These are phyloP conservation scores for Colletotrichum siamense DNA, from an alignment of 2,329 filamentous ascomycete genomes.

Conservation along the genomic window DNA sequence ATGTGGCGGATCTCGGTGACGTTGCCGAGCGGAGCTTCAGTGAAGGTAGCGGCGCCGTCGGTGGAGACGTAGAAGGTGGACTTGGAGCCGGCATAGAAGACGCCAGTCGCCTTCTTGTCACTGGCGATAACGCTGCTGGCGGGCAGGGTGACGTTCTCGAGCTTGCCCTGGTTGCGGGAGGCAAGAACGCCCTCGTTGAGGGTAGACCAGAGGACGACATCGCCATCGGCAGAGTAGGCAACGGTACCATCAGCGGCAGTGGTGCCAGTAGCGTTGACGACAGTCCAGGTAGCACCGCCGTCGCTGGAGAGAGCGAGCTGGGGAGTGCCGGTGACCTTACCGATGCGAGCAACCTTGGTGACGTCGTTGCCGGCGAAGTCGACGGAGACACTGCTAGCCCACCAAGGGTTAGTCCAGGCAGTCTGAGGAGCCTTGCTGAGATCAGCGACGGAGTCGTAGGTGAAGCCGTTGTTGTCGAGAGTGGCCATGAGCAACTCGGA, in stretches of 20 bases:
- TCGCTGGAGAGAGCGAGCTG: slow-evolving; percentile 55
- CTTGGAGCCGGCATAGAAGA: slow-evolving; percentile 57
- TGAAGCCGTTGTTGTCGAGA: slow-evolving; percentile 58
- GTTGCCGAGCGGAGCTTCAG: slow-evolving; percentile 37
- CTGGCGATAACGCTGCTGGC: slow-evolving; percentile 54
- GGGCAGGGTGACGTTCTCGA: slow-evolving; percentile 50
- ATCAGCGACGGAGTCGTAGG: slow-evolving; percentile 40
- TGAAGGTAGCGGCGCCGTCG: slow-evolving; percentile 52
- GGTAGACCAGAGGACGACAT: slow-evolving; percentile 55
- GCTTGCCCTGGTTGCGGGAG: slow-evolving; percentile 45
- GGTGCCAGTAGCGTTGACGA: slow-evolving; percentile 51
- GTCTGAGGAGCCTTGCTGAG: slow-evolving; percentile 48
- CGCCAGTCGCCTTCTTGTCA: slow-evolving; percentile 57
- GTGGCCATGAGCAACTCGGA: slow-evolving; percentile 57
- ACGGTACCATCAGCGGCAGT: slow-evolving; percentile 49
- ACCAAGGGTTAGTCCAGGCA: slow-evolving; percentile 53
- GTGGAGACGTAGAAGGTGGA: slow-evolving; percentile 57
- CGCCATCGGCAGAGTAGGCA: slow-evolving; percentile 55
- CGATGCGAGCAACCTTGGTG: slow-evolving; percentile 54
- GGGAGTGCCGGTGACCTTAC: slow-evolving; percentile 45
- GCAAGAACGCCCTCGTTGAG: slow-evolving; percentile 44
- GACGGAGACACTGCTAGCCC: slow-evolving; percentile 49
- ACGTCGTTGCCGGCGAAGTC: slow-evolving; percentile 54
- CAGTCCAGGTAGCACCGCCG: slow-evolving; percentile 55
- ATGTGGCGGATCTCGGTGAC: slow-evolving; percentile 58